Percentiles rank a stretch among this genome's conserved stretches.
phyloP scores from a whole-genome alignment of 1,139 yeast species.

The Kodamaea sp. region DNA sequence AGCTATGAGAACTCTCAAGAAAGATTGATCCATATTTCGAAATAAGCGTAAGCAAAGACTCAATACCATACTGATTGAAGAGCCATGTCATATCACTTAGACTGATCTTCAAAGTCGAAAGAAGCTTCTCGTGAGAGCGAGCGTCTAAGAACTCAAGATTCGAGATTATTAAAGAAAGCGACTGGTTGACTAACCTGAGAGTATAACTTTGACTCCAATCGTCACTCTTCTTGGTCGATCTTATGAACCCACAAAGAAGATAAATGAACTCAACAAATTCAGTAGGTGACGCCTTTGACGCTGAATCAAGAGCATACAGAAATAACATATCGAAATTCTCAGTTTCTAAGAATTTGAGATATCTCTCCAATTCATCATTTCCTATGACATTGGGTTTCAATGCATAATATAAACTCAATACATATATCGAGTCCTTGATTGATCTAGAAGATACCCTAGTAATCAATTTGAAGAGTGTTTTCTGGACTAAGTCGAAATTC shows the following conservation, averaged over 20 bases:
- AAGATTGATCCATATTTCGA: slow-evolving; percentile 14
- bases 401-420: slow-evolving; percentile 22
- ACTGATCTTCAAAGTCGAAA: slow-evolving; percentile 32
- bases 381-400: slow-evolving; percentile 11
- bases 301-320: background rate
- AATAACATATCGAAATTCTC: background rate
- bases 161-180: slow-evolving; percentile 11
- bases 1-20: background rate
- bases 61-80: slow-evolving; percentile 69
- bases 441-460: slow-evolving; percentile 13
- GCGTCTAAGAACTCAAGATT: slow-evolving; percentile 7
- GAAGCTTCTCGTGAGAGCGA: slow-evolving; percentile 10
- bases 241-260: slow-evolving; percentile 9
- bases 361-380: background rate
- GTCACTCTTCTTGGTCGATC: slow-evolving; percentile 5
- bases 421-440: slow-evolving; percentile 15
- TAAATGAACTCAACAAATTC: slow-evolving; percentile 1
- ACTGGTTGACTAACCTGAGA: slow-evolving; percentile 7
- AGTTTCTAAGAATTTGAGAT: background rate
- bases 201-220: slow-evolving; percentile 1
- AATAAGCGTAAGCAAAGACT: slow-evolving; percentile 45
- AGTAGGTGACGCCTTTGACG: background rate
- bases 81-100: slow-evolving; percentile 57
- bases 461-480: slow-evolving; percentile 6
- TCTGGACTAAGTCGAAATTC: slow-evolving; percentile 1